Base-by-base conservation (phyloP, 371 early-diverging fungal genomes). In the Mucor mucedo region DNA sequence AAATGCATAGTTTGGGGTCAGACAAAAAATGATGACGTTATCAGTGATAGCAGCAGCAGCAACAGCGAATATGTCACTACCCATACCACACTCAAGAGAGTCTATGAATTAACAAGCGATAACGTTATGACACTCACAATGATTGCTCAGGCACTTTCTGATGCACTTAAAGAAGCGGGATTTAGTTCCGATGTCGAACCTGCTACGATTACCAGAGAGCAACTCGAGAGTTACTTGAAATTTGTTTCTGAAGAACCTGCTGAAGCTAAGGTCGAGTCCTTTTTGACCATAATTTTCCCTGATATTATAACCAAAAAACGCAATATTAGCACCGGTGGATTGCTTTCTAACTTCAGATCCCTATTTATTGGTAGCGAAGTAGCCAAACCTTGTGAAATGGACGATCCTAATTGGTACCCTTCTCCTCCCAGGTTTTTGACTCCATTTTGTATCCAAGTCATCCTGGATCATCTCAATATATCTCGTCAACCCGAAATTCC, bases 361-460 rank as follows among this genome's bases (percentile, higher is more conserved):
- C 4, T 35, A 1, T 35, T 35, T 35, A 4, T 35, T 35, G 8
- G 35, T 35, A 35, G 8, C 8, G 35, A 35, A 35, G 35, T 35
- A 35, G 35, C 35, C 35, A 35, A 35, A 8, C 35, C 35, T 8
- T 35, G 6, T 35, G 35, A 35, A 4, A 35, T 35, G 14, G 27
- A 33, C 4, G 30, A 28, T 33, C 45, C 32, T 7, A 53, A 53
- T 9, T 7, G 47, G 63, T 57, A 50, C 40, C 65, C 65, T 55
- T 35, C 27, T 32, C 54, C 57, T 45, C 13, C 56, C 2, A 38
- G 40, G 2, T 44, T 29, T 1, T 59, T 65, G 27, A 59, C 59
- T 8, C 65, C 59, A 5, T 58, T 60, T 42, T 38, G 32, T 21
- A 66, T 60, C 16, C 29, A 66, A 13, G 28, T 60, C 2, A 66